Evolutionary conservation across 2,329 filamentous ascomycete genomes (phyloP).

Genomic region (Polychaeton citri): DNA sequence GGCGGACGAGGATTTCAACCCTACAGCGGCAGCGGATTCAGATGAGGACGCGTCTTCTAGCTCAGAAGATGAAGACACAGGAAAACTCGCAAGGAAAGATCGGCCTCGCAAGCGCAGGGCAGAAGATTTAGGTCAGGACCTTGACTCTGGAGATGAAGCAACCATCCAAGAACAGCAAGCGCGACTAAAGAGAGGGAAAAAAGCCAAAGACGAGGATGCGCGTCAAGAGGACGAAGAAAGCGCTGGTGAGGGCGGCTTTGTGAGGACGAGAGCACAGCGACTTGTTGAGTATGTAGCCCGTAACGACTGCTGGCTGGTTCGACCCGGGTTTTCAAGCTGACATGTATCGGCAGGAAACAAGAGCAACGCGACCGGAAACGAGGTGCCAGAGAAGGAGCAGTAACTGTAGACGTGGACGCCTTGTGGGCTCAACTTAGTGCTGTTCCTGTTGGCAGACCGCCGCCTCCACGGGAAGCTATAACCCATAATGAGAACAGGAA

Average conservation of each 20-base stretch:
- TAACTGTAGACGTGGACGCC: constrained; percentile 42
- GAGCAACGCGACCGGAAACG: constrained; percentile 35
- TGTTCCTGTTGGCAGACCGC: constrained; percentile 16
- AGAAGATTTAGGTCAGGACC: constrained; percentile 22
- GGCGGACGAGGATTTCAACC: constrained; percentile 32
- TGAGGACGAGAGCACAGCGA: constrained; percentile 41
- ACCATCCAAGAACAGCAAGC: constrained; percentile 37
- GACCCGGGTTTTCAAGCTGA: neutral
- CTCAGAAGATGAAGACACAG: constrained; percentile 21
- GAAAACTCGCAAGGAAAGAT: constrained; percentile 21
- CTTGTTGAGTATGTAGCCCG: constrained; percentile 25
- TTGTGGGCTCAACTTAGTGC: constrained; percentile 41
- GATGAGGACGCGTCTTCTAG: constrained; percentile 19
- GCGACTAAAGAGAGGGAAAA: constrained; percentile 1
- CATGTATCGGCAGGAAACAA: constrained; percentile 24
- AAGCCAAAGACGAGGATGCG: constrained; percentile 24
- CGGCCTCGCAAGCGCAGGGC: constrained; percentile 27
- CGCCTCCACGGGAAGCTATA: constrained; percentile 1
- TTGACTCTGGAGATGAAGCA: constrained; percentile 44
- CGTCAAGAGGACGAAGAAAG: constrained; percentile 23
- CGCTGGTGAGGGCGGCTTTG: constrained; percentile 36
- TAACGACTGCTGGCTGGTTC: neutral
- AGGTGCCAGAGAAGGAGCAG: constrained; percentile 26
- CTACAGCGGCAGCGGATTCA: constrained; percentile 15
- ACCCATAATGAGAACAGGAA: constrained; percentile 6